Conservation (phyloP, 345 rosid genomes). For the Syzygium aromaticum region DNA sequence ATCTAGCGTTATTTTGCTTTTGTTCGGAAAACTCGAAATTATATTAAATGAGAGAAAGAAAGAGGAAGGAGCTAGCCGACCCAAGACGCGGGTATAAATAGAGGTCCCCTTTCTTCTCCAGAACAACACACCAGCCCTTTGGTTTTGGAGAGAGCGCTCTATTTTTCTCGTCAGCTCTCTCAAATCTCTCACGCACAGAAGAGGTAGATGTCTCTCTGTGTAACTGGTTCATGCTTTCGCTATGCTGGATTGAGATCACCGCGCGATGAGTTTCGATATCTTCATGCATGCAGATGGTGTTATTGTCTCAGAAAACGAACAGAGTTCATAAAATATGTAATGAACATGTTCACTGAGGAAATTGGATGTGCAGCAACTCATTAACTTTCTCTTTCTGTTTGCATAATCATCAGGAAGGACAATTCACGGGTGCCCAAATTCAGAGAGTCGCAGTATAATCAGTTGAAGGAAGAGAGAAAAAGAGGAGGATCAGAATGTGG, state of each 20-base stretch:
- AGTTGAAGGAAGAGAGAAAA: background rate
- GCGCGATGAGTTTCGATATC: background rate
- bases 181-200: background rate
- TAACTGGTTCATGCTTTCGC: background rate
- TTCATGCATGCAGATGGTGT: background rate
- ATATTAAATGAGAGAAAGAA: background rate
- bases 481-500: conserved; percentile 11
- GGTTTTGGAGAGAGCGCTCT: background rate
- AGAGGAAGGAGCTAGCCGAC: background rate
- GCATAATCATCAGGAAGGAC: background rate
- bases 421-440: background rate
- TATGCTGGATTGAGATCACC: background rate
- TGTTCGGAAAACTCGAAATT: background rate
- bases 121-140: background rate
- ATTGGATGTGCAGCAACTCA: background rate
- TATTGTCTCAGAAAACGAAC: background rate
- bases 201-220: background rate
- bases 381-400: background rate
- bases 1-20: background rate
- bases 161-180: background rate
- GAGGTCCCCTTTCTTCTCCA: background rate
- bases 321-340: background rate
- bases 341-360: background rate
- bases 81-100: background rate
- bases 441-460: background rate